Evolutionary conservation across 225 moss, liverwort and hornwort genomes (phyloP), one percentile per base, ranked within the genome.

Genomic region (Pseudisothecium myosuroides): DNA sequence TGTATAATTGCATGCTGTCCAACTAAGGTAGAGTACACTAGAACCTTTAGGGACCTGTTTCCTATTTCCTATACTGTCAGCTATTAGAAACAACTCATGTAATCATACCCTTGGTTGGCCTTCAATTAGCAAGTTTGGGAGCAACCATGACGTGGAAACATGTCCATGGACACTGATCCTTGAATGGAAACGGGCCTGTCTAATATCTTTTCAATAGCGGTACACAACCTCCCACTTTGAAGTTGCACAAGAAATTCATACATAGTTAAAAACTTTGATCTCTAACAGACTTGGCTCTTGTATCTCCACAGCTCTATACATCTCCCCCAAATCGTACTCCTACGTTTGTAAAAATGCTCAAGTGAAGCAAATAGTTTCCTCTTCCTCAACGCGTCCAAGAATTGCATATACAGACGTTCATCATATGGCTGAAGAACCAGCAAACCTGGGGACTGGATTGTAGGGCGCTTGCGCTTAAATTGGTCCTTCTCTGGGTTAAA

Each of bases 361-460:
- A 55, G 55, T 66, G 55, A 68, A 86, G 86, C 62, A 86, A n/a
- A 19, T 41, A 54, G 34, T 54, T 54, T 55, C 55, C 22, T 60
- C 54, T 66, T 64, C 54, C 76, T 76, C 37, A n/a, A 64, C 32
- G 80, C 32, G 80, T 72, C 83, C 54, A 85, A 87, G 32, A 23
- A 74, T 55, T 78, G 45, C 87, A 86, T 34, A 64, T 31, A 34
- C 37, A 88, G 37, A 81, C 37, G 49, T 36, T 50, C 62, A 83
- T 76, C 74, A 88, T 27, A 68, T 49, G 39, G 47, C 62, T 77
- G 86, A 88, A 86, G 78, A 75, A 66, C 19, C 37, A 77, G 69
- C 90, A 85, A 89, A 94, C 94, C 94, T 93, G 94, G 20, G 82
- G 82, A 82, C 66, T 85, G 81, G 90, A 82, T 55, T 88, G 92